Evolutionary conservation across 441 rosid species (phyloP).

Genomic region (Euphorbia celastroides): DNA sequence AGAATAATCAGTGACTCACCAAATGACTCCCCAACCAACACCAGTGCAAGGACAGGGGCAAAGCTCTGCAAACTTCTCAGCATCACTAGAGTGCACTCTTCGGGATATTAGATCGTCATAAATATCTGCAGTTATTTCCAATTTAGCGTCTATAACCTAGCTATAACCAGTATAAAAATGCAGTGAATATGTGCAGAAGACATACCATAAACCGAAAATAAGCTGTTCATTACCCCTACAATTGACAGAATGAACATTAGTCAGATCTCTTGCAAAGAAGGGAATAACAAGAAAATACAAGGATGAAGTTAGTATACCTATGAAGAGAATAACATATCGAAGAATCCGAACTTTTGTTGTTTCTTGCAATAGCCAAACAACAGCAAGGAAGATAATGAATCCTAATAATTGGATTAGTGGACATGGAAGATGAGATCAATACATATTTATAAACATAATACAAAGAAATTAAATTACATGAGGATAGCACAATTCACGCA

Average conservation of each 20-base stretch:
- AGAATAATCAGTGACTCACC: slow-evolving; percentile 35
- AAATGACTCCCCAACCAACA: slow-evolving; percentile 85
- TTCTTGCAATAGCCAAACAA: slow-evolving; percentile 86
- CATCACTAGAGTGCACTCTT: slow-evolving; percentile 79
- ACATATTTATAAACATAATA: neutral
- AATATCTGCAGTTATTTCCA: slow-evolving; percentile 45
- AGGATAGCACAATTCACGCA: slow-evolving; percentile 25
- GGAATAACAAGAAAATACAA: neutral
- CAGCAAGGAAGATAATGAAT: slow-evolving; percentile 68
- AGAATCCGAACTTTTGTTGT: slow-evolving; percentile 57
- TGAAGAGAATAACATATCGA: slow-evolving; percentile 82
- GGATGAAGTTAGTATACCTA: slow-evolving; percentile 43
- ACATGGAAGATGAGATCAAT: slow-evolving; percentile 4
- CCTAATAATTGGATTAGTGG: slow-evolving; percentile 35
- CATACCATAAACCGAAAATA: slow-evolving; percentile 86
- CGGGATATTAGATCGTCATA: slow-evolving; percentile 89
- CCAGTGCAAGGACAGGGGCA: slow-evolving; percentile 91
- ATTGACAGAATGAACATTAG: slow-evolving; percentile 17
- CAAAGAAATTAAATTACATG: neutral
- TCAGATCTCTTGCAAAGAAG: slow-evolving; percentile 4
- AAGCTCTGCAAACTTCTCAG: slow-evolving; percentile 92
- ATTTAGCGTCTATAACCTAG: slow-evolving; percentile 2
- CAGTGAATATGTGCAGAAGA: slow-evolving; percentile 4
- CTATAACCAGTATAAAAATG: too few species aligned
- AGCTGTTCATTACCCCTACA: slow-evolving; percentile 91